Evolutionary conservation across 2,329 filamentous ascomycete species (phyloP), one percentile per base, ranked within the genome.

Genomic region (Rhynchosporium agropyri): DNA sequence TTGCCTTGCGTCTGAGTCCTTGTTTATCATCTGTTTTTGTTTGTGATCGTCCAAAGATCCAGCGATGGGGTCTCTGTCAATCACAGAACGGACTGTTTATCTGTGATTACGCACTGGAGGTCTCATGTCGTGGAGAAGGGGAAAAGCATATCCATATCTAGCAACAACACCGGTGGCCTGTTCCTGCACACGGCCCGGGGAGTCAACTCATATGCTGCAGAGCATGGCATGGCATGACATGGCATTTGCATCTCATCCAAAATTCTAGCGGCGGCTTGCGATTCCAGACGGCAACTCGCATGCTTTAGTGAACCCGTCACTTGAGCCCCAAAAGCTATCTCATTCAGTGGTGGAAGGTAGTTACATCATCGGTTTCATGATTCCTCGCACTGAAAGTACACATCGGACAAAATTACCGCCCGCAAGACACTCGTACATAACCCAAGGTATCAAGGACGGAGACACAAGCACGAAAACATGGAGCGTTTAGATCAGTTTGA

Each of bases 1-100:
- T 65, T 58, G 43, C 56, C 40, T 45, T 58, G 56, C 56, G 29
- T 63, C 58, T 59, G 56, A 58, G 53, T 57, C 64, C 61, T 57
- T 61, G 61, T 64, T 56, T 60, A 49, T n/a, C 40, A 12, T 43
- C 40, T 43, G 10, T 6, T 43, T 46, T 28, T 8, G n/a, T 29
- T 56, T 28, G 20, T 61, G 38, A 60, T 58, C 51, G 57, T 45
- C 51, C 46, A 56, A 56, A 36, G 28, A 13, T 12, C n/a, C n/a
- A 13, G 28, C 15, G 7, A 54, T 9, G 33, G 33, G 33, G 9
- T 36, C 51, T 42, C 51, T 40, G 20, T 40, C 31, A 33, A 64
- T 53, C 48, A 13, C 45, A 38, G 20, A 46, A 51, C 50, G 26
- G 49, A 55, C 51, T 42, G 12, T 54, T 54, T 54, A 28, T 3